A percentile compares a stretch with the other conserved stretches of the same genome.
Evolutionary conservation across 2,329 filamentous ascomycete genomes (phyloP).

Genomic region (Claviceps humidiphila): DNA sequence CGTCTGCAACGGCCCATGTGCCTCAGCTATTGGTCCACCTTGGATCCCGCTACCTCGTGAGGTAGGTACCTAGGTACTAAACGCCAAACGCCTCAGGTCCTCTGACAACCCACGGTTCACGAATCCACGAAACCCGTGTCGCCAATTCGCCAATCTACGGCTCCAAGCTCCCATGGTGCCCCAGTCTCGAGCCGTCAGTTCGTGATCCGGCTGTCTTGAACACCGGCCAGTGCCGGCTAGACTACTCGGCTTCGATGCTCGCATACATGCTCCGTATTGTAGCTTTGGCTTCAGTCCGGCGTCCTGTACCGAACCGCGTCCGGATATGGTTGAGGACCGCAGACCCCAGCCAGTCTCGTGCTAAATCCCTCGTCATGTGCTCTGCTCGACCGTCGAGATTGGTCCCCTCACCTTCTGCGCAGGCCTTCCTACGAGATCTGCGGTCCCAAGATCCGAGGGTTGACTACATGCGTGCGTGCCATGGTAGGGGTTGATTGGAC

Average conservation of each 20-base stretch:
- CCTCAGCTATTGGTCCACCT: conserved; percentile 28
- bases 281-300: neutral
- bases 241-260: neutral
- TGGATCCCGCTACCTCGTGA: neutral
- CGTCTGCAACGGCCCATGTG: conserved; percentile 20
- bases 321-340: neutral
- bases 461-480: neutral
- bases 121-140: neutral
- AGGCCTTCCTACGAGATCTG: neutral
- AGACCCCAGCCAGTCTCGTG: neutral
- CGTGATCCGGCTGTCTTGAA: neutral
- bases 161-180: neutral
- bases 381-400: neutral
- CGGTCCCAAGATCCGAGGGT: neutral
- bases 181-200: too few relatives aligned
- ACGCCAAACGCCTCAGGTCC: neutral
- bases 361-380: neutral
- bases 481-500: neutral
- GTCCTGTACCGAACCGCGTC: neutral
- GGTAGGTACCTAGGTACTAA: too few relatives aligned
- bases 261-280: neutral
- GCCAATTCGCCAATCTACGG: neutral
- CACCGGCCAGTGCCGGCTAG: neutral
- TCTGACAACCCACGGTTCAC: neutral
- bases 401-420: neutral